phyloP scores from a whole-genome alignment of 208 protist genomes.

The Vickermania spadyakhi region DNA sequence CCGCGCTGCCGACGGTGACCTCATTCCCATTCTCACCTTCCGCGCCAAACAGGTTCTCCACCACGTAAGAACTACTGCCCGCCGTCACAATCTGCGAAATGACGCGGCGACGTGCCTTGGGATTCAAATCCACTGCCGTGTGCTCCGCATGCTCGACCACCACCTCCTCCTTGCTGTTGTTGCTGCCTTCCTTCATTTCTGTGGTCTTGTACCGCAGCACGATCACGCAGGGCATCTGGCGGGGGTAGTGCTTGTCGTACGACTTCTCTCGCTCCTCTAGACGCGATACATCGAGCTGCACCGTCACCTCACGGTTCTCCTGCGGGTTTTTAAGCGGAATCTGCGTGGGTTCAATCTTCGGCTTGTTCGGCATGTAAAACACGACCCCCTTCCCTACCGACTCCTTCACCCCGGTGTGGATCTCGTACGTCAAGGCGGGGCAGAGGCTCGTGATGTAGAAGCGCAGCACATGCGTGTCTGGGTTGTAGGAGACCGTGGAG shows the following conservation, averaged over 20 bases:
- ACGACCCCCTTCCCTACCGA: conserved; percentile 58
- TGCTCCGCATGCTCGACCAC: conserved; percentile 80
- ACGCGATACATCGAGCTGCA: conserved; percentile 64
- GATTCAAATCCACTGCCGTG: conserved; percentile 76
- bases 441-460: conserved; percentile 72
- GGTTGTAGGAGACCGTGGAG: conserved; percentile 63
- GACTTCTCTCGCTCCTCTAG: conserved; percentile 76
- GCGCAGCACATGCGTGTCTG: conserved; percentile 49
- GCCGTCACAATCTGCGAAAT: conserved; percentile 79
- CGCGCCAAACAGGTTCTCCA: conserved; percentile 82
- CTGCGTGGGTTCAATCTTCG: conserved; percentile 79
- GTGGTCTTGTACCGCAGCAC: conserved; percentile 77
- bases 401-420: conserved; percentile 88
- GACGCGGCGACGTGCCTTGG: conserved; percentile 67
- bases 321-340: conserved; percentile 55
- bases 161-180: conserved; percentile 18
- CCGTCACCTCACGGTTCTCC: conserved; percentile 63
- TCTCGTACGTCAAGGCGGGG: conserved; percentile 74
- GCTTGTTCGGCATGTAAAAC: conserved; percentile 83
- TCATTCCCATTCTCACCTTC: conserved; percentile 54
- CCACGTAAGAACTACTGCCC: conserved; percentile 67
- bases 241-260: conserved; percentile 85
- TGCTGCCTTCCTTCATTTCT: conserved; percentile 32
- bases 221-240: conserved; percentile 87
- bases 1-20: conserved; percentile 69